These are phyloP conservation scores for Capronia americana DNA, from an alignment of 2,329 filamentous ascomycete species.

Conservation along the genomic window DNA sequence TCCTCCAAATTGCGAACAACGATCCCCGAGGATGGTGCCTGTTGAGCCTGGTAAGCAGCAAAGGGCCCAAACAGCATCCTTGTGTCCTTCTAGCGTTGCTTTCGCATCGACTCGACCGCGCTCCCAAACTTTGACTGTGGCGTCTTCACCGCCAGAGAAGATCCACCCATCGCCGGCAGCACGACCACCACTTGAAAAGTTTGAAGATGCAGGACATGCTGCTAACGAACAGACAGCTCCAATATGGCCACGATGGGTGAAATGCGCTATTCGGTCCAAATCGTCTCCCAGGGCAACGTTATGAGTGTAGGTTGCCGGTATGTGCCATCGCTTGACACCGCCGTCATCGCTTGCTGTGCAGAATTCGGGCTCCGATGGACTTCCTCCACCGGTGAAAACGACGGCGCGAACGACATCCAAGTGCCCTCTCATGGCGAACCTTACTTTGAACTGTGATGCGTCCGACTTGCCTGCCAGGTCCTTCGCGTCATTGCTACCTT, in stretches of 20 bases:
- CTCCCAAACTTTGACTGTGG: slow-evolving; percentile 94
- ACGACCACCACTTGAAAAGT: slow-evolving; percentile 86
- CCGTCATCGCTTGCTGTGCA: slow-evolving; percentile 96
- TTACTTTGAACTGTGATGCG: slow-evolving; percentile 82
- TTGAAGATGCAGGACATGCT: slow-evolving; percentile 84
- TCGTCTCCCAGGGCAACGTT: slow-evolving; percentile 69
- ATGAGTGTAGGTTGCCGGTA: slow-evolving; percentile 72
- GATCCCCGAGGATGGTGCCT: slow-evolving; percentile 77
- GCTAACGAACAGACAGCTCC: slow-evolving; percentile 86
- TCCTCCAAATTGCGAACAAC: slow-evolving; percentile 74
- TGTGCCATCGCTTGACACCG: slow-evolving; percentile 94
- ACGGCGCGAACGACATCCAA: slow-evolving; percentile 92
- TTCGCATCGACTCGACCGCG: slow-evolving; percentile 93
- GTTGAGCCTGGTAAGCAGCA: slow-evolving; percentile 88
- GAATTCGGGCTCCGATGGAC: slow-evolving; percentile 93
- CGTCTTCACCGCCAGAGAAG: slow-evolving; percentile 95
- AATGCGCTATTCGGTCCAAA: slow-evolving; percentile 89
- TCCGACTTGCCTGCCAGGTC: slow-evolving; percentile 66
- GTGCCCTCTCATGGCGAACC: slow-evolving; percentile 89
- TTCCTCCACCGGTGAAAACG: slow-evolving; percentile 95
- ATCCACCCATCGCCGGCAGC: slow-evolving; percentile 96
- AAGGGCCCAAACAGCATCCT: slow-evolving; percentile 93
- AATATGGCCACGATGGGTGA: slow-evolving; percentile 93
- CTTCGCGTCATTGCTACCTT: slow-evolving; percentile 68
- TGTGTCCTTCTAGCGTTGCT: slow-evolving; percentile 90